Conservation (phyloP, 2,329 filamentous ascomycete species). For the Penicillium frequentans region DNA sequence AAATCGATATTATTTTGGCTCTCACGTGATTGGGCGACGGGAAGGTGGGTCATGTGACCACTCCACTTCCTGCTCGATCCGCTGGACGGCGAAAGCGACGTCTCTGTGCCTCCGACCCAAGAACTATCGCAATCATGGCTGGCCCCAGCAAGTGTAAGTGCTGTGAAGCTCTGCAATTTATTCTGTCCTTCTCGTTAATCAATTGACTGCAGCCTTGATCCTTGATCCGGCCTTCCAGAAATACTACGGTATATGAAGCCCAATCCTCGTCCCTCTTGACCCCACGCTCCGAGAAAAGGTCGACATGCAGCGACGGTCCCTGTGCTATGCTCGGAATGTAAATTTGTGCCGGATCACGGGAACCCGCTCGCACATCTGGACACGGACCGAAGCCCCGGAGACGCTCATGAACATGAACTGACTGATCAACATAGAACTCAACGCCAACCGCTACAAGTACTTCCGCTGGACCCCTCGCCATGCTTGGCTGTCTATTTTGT, state of each 20-base stretch:
- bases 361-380: not conserved
- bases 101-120: conserved; percentile 16
- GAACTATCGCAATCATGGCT: conserved; percentile 46
- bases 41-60: conserved; percentile 9
- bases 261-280: conserved; percentile 6
- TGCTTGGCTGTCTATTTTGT: conserved; percentile 75
- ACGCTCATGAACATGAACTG: conserved; percentile 6
- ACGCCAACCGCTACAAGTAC: conserved; percentile 82
- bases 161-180: rapidly evolving
- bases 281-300: not conserved
- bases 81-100: conserved; percentile 4
- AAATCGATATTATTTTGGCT: not conserved
- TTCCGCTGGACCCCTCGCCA: conserved; percentile 91
- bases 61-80: conserved; percentile 14
- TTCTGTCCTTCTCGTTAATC: conserved; percentile 47
- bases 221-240: conserved; percentile 49
- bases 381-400: not conserved
- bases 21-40: not conserved
- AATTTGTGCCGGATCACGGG: too few relatives aligned
- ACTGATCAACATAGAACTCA: conserved; percentile 64
- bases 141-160: conserved; percentile 51
- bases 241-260: conserved; percentile 49
- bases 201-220: conserved; percentile 44
- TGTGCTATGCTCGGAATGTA: not conserved
- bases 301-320: not conserved